Evolutionary conservation across 2,329 filamentous ascomycete species (phyloP).

Genomic region (Trichophyton simii): DNA sequence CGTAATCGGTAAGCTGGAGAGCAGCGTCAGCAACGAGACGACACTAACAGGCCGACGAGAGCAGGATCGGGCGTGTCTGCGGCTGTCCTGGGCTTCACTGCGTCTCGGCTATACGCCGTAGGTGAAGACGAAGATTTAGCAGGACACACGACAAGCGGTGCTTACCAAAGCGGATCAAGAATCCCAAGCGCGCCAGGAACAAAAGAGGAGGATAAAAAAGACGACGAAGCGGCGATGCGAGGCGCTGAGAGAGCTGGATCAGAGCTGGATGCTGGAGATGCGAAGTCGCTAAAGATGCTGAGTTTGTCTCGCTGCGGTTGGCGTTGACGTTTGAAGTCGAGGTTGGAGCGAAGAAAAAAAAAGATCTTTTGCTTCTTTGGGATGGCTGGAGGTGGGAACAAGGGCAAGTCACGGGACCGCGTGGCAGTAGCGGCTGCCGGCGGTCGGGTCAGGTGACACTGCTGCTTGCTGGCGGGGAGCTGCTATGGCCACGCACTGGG

Average conservation of each 20-base stretch:
- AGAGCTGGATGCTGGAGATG: neutral
- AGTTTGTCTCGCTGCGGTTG: too few relatives aligned
- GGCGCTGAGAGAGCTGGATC: neutral
- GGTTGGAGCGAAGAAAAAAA: neutral
- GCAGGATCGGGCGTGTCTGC: neutral
- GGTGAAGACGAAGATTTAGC: neutral
- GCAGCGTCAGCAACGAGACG: slow-evolving; percentile 6
- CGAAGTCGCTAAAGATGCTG: neutral
- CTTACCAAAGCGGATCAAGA: neutral
- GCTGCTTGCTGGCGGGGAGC: neutral
- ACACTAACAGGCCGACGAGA: neutral
- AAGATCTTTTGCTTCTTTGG: neutral
- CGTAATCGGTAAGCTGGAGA: slow-evolving; percentile 16
- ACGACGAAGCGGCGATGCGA: neutral
- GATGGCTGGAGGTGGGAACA: slow-evolving; percentile 3
- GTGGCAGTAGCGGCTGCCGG: neutral
- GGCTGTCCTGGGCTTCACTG: neutral
- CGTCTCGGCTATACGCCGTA: neutral
- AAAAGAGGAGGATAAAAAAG: neutral
- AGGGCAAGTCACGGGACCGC: neutral
- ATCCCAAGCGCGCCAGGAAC: neutral
- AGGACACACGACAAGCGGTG: slow-evolving; percentile 7
- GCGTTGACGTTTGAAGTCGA: neutral
- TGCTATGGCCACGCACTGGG: neutral
- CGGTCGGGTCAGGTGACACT: neutral